Evolutionary conservation across 1,284 basidiomycete genomes (phyloP), one percentile per base, ranked within the genome.

Genomic region (Cutaneotrichosporon spelunceum): DNA sequence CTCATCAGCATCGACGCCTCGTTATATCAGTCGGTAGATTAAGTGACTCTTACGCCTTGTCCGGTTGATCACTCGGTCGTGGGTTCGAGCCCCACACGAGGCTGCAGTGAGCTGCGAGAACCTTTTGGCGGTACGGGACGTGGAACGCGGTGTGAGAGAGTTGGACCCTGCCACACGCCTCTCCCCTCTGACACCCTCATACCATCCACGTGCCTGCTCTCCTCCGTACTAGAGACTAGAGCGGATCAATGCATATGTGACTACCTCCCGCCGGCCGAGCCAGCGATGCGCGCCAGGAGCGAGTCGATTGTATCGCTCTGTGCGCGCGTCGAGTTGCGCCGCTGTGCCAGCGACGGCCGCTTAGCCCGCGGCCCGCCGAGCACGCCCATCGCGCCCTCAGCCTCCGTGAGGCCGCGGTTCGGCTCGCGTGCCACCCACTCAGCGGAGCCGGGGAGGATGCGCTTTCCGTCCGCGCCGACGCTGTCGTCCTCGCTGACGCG

Each of bases 141-240:
- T 6, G 76, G 76, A 16, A 70, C 65, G 42, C 75, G 75, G 74
- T 74, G 75, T 1, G 74, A 75, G 64, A 75, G 73, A 52, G 74
- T 76, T 1, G 53, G 77, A 13, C 73, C 72, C 14, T 74, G 74
- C 39, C n/a, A 44, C 30, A 21, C 45, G 23, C 26, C 10, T 24
- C 45, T 47, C 45, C 2, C 10, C 42, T 9, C 39, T 42, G n/a
- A 44, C 42, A 6, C 42, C 42, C 19, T 3, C 42, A 9, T 21
- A 5, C 19, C 42, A n/a, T 21, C 3, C 42, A 8, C 19, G 6
- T 21, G 42, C 19, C 6, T 27, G 8, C 24, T 10, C 24, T 27
- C 47, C 2, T 11, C n/a, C 42, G n/a, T n/a, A n/a, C n/a, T n/a
- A n/a, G n/a, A n/a, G n/a, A 5, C 23, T 47, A 47, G 48, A 49